phyloP scores from a whole-genome alignment of 2,329 filamentous ascomycete genomes.

The Phyllosticta capitalensis region DNA sequence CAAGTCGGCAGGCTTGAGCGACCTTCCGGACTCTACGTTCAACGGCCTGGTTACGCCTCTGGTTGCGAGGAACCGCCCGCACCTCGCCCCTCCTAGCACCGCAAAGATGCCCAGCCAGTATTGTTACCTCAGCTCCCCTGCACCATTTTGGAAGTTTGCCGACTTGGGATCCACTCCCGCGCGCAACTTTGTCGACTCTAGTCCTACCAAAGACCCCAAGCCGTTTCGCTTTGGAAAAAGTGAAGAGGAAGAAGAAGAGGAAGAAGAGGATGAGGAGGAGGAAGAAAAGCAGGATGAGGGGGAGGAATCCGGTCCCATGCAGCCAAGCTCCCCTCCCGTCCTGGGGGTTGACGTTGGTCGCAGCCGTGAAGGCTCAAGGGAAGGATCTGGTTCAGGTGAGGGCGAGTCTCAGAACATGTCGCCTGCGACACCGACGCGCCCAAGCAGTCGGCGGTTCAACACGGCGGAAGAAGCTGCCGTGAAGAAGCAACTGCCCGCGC shows the following conservation, averaged over 20 bases:
- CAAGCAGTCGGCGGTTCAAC: slow-evolving; percentile 10
- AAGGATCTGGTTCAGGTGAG: slow-evolving; percentile 8
- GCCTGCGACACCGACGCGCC: slow-evolving; percentile 7
- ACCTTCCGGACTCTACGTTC: slow-evolving; percentile 13
- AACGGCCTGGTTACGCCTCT: slow-evolving; percentile 52
- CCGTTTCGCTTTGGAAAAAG: slow-evolving; percentile 11
- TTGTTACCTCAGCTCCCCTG: slow-evolving; percentile 76
- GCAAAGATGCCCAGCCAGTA: slow-evolving; percentile 74
- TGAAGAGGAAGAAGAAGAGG: slow-evolving; percentile 23
- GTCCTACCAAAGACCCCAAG: slow-evolving; percentile 26
- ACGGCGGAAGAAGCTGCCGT: slow-evolving; percentile 7
- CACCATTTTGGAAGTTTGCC: slow-evolving; percentile 81
- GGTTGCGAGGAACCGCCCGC: slow-evolving; percentile 62
- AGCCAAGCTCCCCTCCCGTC: slow-evolving; percentile 27
- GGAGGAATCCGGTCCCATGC: slow-evolving; percentile 19
- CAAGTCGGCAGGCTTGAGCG: slow-evolving; percentile 2
- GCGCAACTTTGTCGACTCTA: slow-evolving; percentile 25
- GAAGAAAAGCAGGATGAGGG: slow-evolving; percentile 20
- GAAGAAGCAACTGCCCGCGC: slow-evolving; percentile 12
- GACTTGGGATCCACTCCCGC: slow-evolving; percentile 67
- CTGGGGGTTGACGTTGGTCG: slow-evolving; percentile 24
- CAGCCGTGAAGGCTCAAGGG: slow-evolving; percentile 5
- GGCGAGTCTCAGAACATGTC: slow-evolving; percentile 8
- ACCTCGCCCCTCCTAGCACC: slow-evolving; percentile 69
- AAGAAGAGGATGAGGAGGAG: slow-evolving; percentile 17